Evolutionary conservation across 106 monocot genomes (phyloP), one percentile per base, ranked within the genome.

Genomic region (Apostasia shenzhenica): DNA sequence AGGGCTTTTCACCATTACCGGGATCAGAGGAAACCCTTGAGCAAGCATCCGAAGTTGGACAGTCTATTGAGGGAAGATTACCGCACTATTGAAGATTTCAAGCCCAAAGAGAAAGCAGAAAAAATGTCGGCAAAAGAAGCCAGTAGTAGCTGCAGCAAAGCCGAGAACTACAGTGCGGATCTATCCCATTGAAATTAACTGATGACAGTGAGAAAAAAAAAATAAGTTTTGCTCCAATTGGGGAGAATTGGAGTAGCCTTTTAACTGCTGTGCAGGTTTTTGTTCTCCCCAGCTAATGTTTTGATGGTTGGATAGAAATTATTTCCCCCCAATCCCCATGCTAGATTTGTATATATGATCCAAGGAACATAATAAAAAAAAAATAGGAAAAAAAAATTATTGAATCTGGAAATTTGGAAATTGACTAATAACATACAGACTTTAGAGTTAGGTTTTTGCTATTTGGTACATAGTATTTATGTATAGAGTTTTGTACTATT

Each of bases 1-100:
- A 95, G 95, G 95, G 91, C 95, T 44, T 92, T 95, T 67, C 95
- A 95, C 70, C 86, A 88, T 68, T 95, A 70, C 55, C 79, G 91
- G 2, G 77, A 82, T 45, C 43, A 57, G 6, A 71, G 48, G 4
- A 67, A 80, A 51, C 87, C 85, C 50, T 41, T 93, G 51, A 80
- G 71, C 59, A 92, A 83, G 71, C 66, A 90, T 40, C 81, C 81
- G 8, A 90, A 90, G 73, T 66, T 99, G 74, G 93, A 90, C 0
- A 81, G 75, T 75, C 77, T 99, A 37, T 76, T 99, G 6, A 83
- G 41, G 60, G 92, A 93, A 56, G 97, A 97, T 12, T 97, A 81
- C 49, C 78, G 67, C 14, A 79, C 79, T 67, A 12, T 99, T 11
- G 81, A 93, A 2, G 79, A 93, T 63, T 93, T 99, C 70, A 83